phyloP scores from a whole-genome alignment of 805 yeast species.

The Lipomyces starkeyi region DNA sequence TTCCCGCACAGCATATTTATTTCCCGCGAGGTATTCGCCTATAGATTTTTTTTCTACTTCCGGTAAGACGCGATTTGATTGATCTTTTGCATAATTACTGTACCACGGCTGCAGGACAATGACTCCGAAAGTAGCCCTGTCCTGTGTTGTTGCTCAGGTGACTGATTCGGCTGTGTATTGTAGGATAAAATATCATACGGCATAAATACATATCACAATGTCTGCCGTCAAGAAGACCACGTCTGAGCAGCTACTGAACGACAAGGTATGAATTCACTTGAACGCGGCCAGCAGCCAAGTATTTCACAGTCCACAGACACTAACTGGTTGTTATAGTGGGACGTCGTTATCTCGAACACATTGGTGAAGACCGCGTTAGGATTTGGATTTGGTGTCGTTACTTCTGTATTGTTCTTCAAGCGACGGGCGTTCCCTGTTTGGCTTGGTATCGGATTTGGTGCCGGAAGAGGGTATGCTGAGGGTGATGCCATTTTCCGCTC shows the following conservation, averaged over 20 bases:
- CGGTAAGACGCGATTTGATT: not conserved
- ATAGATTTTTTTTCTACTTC: not conserved
- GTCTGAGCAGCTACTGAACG: constrained; percentile 47
- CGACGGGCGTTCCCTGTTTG: constrained; percentile 98
- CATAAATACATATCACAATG: constrained; percentile 12
- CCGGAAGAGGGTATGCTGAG: constrained; percentile 97
- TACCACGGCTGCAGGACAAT: not conserved
- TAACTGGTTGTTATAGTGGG: constrained; percentile 62
- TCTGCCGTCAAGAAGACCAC: constrained; percentile 38
- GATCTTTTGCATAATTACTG: not conserved
- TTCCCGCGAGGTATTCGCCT: not conserved
- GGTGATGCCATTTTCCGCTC: constrained; percentile 95
- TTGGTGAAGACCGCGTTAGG: constrained; percentile 96
- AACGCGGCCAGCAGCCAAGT: not conserved
- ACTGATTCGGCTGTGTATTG: not conserved
- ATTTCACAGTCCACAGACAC: not conserved
- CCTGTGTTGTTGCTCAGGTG: not conserved
- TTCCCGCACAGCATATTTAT: not conserved
- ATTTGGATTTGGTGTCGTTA: constrained; percentile 93
- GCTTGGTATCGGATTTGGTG: constrained; percentile 96
- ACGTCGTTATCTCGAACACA: constrained; percentile 91
- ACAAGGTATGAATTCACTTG: constrained; percentile 44
- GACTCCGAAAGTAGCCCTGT: not conserved
- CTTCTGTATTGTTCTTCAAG: constrained; percentile 85
- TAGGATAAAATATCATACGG: not conserved